Conservation (phyloP, 495 filamentous ascomycete species). For the Penicillium coffeae region DNA sequence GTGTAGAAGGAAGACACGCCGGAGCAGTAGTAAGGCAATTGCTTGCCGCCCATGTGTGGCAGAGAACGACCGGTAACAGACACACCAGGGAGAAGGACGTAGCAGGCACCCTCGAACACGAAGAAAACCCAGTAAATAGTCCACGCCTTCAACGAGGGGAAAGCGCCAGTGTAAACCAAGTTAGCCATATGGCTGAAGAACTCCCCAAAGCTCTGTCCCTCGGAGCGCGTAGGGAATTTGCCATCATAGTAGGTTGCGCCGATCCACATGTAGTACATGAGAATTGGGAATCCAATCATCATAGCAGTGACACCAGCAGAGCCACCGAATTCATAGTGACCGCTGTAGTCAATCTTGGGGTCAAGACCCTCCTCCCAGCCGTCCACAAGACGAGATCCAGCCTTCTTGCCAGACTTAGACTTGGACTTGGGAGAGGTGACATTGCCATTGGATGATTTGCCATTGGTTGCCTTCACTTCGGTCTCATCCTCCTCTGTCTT, state of each 20-base stretch:
- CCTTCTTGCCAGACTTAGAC: constrained; percentile 4
- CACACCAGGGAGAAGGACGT: constrained; percentile 80
- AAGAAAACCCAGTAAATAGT: constrained; percentile 90
- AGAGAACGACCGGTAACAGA: constrained; percentile 82
- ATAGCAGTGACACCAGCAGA: constrained; percentile 68
- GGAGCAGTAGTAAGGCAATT: constrained; percentile 91
- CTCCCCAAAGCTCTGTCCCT: constrained; percentile 60
- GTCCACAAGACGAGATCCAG: constrained; percentile 50
- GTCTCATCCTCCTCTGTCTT: constrained; percentile 31
- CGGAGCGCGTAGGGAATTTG: constrained; percentile 64
- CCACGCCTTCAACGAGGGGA: constrained; percentile 77
- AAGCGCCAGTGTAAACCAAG: constrained; percentile 76
- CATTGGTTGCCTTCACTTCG: constrained; percentile 33
- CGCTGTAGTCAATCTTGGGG: constrained; percentile 74
- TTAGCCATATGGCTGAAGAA: constrained; percentile 64
- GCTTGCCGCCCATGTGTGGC: constrained; percentile 72
- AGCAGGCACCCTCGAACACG: constrained; percentile 74
- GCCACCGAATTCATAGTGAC: constrained; percentile 86
- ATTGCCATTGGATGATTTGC: constrained; percentile 43
- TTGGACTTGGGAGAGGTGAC: constrained; percentile 19
- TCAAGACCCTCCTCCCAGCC: constrained; percentile 67
- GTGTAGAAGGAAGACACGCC: constrained; percentile 82
- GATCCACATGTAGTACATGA: constrained; percentile 99
- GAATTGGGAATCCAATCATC: constrained; percentile 86
- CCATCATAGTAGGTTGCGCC: constrained; percentile 89